These are phyloP conservation scores for Suillus lakei DNA, from an alignment of 768 basidiomycete genomes.

Conservation along the genomic window DNA sequence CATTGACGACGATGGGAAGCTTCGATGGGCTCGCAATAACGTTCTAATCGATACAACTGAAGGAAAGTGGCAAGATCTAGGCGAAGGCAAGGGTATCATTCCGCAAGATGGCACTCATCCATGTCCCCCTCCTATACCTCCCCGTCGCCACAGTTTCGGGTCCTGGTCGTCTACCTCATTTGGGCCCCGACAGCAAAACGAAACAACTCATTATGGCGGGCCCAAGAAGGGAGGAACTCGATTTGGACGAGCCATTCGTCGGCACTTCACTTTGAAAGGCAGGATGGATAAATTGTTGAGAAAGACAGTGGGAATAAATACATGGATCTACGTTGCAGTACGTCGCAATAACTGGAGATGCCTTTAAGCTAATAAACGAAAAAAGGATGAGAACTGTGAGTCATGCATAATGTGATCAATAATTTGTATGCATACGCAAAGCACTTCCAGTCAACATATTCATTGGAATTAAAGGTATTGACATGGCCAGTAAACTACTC, in stretches of 20 bases:
- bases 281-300: constrained; percentile 56
- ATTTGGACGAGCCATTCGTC: constrained; percentile 44
- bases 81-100: constrained; percentile 57
- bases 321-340: constrained; percentile 74
- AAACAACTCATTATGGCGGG: constrained; percentile 50
- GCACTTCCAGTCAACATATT: constrained; percentile 57
- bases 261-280: constrained; percentile 55
- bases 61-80: constrained; percentile 66
- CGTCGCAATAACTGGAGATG: constrained; percentile 1
- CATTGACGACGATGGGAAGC: constrained; percentile 55
- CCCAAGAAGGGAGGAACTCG: constrained; percentile 35
- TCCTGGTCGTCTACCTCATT: constrained; percentile 20
- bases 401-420: constrained; percentile 7
- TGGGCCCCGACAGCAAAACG: constrained; percentile 28
- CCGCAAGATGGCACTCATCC: constrained; percentile 24
- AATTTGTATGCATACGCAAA: neutral
- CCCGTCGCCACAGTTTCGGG: constrained; percentile 27
- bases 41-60: constrained; percentile 64
- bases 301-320: constrained; percentile 62
- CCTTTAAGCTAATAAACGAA: constrained; percentile 5
- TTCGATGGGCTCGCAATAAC: constrained; percentile 62
- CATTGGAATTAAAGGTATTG: constrained; percentile 64
- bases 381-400: constrained; percentile 59
- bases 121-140: constrained; percentile 15
- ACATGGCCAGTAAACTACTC: neutral